Conservation (phyloP, 257 asterid genomes). For the Linaria vulgaris region DNA sequence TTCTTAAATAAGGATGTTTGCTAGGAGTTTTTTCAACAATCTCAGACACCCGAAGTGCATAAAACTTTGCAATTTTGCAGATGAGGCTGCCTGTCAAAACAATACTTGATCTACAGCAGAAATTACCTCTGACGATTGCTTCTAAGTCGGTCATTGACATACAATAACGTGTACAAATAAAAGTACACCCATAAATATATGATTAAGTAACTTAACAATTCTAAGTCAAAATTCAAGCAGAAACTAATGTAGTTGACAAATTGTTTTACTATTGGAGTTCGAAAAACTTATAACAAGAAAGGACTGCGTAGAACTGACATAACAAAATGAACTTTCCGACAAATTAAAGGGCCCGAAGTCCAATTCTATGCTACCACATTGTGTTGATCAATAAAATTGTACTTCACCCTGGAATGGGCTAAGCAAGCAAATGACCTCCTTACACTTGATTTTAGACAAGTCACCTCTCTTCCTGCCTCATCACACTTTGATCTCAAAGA, state of each 20-base stretch:
- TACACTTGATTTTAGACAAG: not conserved
- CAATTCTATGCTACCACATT: constrained; percentile 2
- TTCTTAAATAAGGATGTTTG: constrained; percentile 13
- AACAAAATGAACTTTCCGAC: not conserved
- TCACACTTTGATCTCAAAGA: constrained; percentile 14
- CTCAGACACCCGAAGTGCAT: constrained; percentile 21
- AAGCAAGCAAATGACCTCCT: not conserved
- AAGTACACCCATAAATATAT: constrained; percentile 4
- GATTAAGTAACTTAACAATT: not conserved
- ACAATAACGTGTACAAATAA: not conserved
- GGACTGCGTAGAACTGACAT: not conserved
- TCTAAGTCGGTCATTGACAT: not conserved
- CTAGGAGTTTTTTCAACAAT: constrained; percentile 10
- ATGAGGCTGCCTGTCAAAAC: not conserved
- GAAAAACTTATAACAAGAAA: not conserved
- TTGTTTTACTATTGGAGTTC: not conserved
- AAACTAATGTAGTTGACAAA: constrained; percentile 1
- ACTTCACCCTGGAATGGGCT: not conserved
- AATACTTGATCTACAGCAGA: not conserved
- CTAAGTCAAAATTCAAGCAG: not conserved
- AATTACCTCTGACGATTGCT: not conserved
- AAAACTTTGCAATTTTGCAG: not conserved
- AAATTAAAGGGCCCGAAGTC: not conserved
- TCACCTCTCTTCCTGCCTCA: not conserved
- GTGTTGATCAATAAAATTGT: not conserved